phyloP scores from a whole-genome alignment of 371 early-diverging fungal species.

The Saksenaea oblongispora region DNA sequence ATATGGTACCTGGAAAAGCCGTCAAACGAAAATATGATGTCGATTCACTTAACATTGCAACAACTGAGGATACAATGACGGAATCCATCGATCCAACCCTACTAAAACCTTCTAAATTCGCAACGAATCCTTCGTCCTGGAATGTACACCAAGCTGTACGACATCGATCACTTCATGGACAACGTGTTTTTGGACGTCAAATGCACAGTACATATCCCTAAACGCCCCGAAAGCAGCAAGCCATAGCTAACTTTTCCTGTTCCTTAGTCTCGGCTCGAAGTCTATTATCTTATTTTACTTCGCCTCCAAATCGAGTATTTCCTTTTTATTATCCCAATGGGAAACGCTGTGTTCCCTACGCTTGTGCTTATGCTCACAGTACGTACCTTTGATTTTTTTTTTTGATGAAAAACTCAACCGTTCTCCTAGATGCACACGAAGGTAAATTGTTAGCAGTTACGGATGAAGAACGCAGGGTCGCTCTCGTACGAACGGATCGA shows the following conservation, averaged over 20 bases:
- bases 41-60: not conserved
- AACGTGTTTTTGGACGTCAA: conserved; percentile 6
- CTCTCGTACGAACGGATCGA: conserved; percentile 53
- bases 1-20: not conserved
- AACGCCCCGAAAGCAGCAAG: not conserved
- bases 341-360: conserved; percentile 15
- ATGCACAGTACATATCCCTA: not conserved
- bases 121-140: conserved; percentile 8
- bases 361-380: conserved; percentile 20
- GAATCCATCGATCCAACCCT: not conserved
- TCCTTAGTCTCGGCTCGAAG: conserved; percentile 4
- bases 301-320: conserved; percentile 12
- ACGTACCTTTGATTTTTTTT: not conserved
- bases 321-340: conserved; percentile 18
- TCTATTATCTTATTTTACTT: not conserved
- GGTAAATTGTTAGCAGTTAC: conserved; percentile 62
- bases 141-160: conserved; percentile 10
- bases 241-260: not conserved
- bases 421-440: conserved; percentile 15
- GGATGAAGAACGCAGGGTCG: conserved; percentile 64
- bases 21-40: not conserved
- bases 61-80: not conserved
- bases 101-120: not conserved
- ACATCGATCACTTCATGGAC: conserved; percentile 8
- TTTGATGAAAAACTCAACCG: conserved; percentile 4